These are phyloP conservation scores for Cylindrodendrum hubeiense DNA, from an alignment of 2,329 filamentous ascomycete genomes.

Conservation along the genomic window DNA sequence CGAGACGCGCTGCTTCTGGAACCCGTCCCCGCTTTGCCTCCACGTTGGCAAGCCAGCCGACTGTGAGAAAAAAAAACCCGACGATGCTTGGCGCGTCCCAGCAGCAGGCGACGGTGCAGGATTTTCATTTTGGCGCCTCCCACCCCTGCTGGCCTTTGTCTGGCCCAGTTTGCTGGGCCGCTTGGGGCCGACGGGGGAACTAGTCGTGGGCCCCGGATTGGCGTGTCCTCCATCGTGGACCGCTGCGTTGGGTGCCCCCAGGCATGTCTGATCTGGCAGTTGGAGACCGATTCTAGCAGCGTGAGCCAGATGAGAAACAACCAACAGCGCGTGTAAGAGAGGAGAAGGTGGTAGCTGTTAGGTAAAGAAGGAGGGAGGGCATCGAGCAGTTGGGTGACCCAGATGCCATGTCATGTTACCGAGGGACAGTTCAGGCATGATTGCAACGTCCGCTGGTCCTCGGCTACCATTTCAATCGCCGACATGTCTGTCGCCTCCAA, in stretches of 20 bases:
- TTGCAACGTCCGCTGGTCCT: slow-evolving; percentile 23
- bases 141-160: slow-evolving; percentile 30
- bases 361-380: slow-evolving; percentile 8
- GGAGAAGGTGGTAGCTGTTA: slow-evolving; percentile 8
- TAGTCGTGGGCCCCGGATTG: slow-evolving; percentile 32
- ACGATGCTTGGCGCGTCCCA: slow-evolving; percentile 29
- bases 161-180: slow-evolving; percentile 36
- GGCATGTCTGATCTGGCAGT: slow-evolving; percentile 18
- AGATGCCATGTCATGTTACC: slow-evolving; percentile 4
- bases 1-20: slow-evolving; percentile 35
- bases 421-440: slow-evolving; percentile 11
- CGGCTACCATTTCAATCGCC: slow-evolving; percentile 22
- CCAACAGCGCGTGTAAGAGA: background rate
- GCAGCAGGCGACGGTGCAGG: slow-evolving; percentile 16
- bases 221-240: slow-evolving; percentile 43
- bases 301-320: background rate
- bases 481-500: slow-evolving; percentile 4
- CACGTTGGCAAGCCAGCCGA: slow-evolving; percentile 20
- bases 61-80: slow-evolving; percentile 23
- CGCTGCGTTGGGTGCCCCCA: slow-evolving; percentile 41
- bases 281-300: background rate
- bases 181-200: slow-evolving; percentile 37
- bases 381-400: slow-evolving; percentile 5
- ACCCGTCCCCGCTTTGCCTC: slow-evolving; percentile 34
- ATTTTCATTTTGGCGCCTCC: slow-evolving; percentile 20